phyloP scores from a whole-genome alignment of 1,284 basidiomycete species.

The Rhizoctonia solani region DNA sequence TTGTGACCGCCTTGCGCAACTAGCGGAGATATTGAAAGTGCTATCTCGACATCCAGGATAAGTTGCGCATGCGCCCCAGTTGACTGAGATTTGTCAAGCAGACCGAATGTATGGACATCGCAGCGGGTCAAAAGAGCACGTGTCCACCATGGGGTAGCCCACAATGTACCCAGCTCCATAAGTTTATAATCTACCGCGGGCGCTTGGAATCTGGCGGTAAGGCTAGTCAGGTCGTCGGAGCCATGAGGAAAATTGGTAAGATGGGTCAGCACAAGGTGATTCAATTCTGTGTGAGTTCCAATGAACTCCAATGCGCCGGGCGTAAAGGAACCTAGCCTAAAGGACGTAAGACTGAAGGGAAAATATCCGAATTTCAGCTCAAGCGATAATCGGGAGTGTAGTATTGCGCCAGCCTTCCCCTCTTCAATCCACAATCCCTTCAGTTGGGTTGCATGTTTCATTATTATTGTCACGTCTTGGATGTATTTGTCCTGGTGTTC shows the following conservation, averaged over 20 bases:
- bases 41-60: background rate
- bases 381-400: background rate
- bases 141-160: conserved; percentile 22
- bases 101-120: conserved; percentile 6
- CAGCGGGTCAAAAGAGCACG: conserved; percentile 11
- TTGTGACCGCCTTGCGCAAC: conserved; percentile 9
- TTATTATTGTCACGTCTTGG: background rate
- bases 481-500: conserved; percentile 11
- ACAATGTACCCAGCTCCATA: conserved; percentile 1
- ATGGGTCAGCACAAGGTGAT: conserved; percentile 7
- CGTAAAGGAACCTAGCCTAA: background rate
- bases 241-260: background rate
- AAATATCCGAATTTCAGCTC: background rate
- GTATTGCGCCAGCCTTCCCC: background rate
- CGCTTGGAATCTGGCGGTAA: background rate
- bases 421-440: background rate
- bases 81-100: background rate
- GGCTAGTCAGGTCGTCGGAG: background rate
- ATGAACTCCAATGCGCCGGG: conserved; percentile 4
- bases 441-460: background rate
- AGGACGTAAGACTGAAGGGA: conserved; percentile 22
- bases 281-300: conserved; percentile 6
- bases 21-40: background rate
- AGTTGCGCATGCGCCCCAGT: background rate
- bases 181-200: background rate